These are phyloP conservation scores for Gossypium davidsonii DNA, from an alignment of 441 rosid species.

Conservation along the genomic window DNA sequence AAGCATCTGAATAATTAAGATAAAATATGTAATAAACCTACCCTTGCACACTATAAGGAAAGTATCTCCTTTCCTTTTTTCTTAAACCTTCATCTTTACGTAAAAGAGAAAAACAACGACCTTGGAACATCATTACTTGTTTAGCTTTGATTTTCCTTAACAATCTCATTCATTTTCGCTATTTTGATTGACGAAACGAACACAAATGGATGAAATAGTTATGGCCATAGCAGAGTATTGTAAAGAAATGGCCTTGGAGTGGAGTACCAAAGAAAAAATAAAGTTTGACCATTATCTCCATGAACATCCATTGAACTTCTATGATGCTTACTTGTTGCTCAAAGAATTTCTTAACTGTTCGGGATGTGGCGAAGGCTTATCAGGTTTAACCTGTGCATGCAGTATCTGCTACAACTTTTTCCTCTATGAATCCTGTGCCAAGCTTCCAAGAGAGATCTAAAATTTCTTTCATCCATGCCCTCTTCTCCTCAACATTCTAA, in stretches of 20 bases:
- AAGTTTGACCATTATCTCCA: neutral
- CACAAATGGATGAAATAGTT: too few species aligned
- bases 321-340: neutral
- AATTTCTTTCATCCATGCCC: slow-evolving; percentile 16
- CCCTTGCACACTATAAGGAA: neutral
- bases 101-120: neutral
- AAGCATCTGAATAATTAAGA: too few species aligned
- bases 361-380: neutral
- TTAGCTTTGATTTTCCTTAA: neutral
- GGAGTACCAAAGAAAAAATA: neutral
- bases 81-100: neutral
- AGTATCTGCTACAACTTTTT: neutral
- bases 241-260: neutral
- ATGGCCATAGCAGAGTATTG: too few species aligned
- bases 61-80: neutral
- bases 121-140: neutral
- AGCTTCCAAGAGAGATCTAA: neutral
- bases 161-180: neutral
- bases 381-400: neutral
- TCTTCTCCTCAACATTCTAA: neutral
- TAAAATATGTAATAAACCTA: too few species aligned
- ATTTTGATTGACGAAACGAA: neutral
- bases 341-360: neutral
- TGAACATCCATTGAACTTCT: neutral
- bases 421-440: neutral